Conservation (phyloP, 139 green algal species). For the Pedinophyceae sp. region DNA sequence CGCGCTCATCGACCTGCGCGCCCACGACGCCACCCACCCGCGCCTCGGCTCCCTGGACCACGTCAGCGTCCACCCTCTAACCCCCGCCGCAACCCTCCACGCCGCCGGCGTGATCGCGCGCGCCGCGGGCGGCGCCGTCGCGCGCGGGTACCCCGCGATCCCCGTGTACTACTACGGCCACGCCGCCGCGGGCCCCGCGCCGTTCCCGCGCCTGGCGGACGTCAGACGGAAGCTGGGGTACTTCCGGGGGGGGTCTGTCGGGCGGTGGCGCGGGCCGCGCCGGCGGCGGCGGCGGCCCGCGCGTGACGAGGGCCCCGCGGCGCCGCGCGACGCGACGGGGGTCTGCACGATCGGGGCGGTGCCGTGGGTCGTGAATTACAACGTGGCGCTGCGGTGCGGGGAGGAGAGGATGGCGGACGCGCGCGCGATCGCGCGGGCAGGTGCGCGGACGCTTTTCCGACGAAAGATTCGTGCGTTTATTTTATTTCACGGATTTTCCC, state of each 20-base stretch:
- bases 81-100: background rate
- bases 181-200: conserved; percentile 21
- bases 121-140: background rate
- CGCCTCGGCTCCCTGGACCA: conserved; percentile 62
- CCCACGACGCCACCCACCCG: conserved; percentile 47
- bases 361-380: conserved; percentile 66
- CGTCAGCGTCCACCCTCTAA: conserved; percentile 50
- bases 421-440: conserved; percentile 21
- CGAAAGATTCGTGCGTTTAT: no score
- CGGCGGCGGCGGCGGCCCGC: background rate
- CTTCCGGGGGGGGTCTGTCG: background rate
- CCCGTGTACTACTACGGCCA: conserved; percentile 52
- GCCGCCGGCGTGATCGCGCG: background rate
- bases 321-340: conserved; percentile 11
- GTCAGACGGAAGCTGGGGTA: conserved; percentile 30
- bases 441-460: no score
- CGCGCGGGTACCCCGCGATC: conserved; percentile 10
- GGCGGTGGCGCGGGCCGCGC: background rate
- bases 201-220: conserved; percentile 24
- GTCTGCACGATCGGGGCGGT: conserved; percentile 38
- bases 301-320: background rate
- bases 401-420: conserved; percentile 9
- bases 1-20: conserved; percentile 30
- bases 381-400: conserved; percentile 33
- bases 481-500: no score